phyloP scores from a whole-genome alignment of 108 stramenopile genomes.

The Epithemia pelagica region DNA sequence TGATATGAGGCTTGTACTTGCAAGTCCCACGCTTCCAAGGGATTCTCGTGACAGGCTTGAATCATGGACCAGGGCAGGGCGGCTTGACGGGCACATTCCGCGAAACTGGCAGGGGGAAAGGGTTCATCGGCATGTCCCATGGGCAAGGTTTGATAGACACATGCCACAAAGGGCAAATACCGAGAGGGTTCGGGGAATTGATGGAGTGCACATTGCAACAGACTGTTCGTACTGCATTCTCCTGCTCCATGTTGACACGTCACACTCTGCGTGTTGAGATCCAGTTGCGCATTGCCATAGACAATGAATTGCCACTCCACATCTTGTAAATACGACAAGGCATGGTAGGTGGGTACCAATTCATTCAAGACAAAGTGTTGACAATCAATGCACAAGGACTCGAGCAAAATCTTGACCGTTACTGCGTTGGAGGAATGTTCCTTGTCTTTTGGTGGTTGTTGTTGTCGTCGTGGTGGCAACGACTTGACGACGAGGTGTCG shows the following conservation, averaged over 20 bases:
- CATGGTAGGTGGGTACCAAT: slow-evolving; percentile 13
- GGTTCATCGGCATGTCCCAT: slow-evolving; percentile 33
- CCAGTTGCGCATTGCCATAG: slow-evolving; percentile 35
- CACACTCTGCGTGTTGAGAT: slow-evolving; percentile 7
- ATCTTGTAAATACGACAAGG: slow-evolving; percentile 17
- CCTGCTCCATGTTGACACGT: slow-evolving; percentile 36
- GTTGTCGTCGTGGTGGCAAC: background rate
- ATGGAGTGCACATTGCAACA: slow-evolving; percentile 27
- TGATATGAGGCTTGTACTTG: slow-evolving; percentile 14
- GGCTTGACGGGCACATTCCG: slow-evolving; percentile 11
- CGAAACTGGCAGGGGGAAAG: slow-evolving; percentile 20
- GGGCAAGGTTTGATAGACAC: slow-evolving; percentile 23
- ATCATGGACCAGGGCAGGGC: slow-evolving; percentile 8
- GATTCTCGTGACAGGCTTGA: slow-evolving; percentile 25
- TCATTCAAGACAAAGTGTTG: slow-evolving; percentile 19
- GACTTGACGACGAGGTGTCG: background rate
- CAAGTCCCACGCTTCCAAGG: slow-evolving; percentile 11
- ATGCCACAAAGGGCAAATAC: slow-evolving; percentile 24
- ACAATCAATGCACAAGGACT: slow-evolving; percentile 29
- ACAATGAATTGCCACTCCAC: slow-evolving; percentile 19
- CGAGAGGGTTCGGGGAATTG: background rate
- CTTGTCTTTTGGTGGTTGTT: no score
- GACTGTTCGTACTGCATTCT: slow-evolving; percentile 38
- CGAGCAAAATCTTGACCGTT: background rate
- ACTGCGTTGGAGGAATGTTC: no score